Evolutionary conservation across 2,329 filamentous ascomycete species (phyloP).

Genomic region (Trichoderma arundinaceum): DNA sequence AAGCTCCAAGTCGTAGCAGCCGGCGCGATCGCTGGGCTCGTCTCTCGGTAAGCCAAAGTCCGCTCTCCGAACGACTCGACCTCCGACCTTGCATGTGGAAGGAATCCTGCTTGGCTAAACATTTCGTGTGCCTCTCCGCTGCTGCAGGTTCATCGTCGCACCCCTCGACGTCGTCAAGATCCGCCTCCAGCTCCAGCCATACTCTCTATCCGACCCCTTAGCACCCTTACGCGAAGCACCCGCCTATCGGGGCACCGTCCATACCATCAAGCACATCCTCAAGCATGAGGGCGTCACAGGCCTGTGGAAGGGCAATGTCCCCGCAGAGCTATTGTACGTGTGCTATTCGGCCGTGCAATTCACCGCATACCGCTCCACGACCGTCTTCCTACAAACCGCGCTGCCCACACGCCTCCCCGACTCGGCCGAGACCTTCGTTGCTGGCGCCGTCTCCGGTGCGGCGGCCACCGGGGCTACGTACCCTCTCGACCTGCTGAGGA

Average conservation of each 20-base stretch:
- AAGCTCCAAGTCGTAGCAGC: constrained; percentile 61
- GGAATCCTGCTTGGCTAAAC: background rate
- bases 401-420: constrained; percentile 59
- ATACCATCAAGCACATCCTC: constrained; percentile 78
- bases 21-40: constrained; percentile 74
- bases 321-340: constrained; percentile 92
- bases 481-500: constrained; percentile 89
- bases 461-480: constrained; percentile 85
- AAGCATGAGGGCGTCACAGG: constrained; percentile 80
- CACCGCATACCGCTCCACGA: constrained; percentile 79
- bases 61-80: background rate
- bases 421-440: constrained; percentile 77
- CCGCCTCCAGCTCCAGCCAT: constrained; percentile 89
- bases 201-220: constrained; percentile 78
- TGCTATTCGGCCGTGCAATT: constrained; percentile 91
- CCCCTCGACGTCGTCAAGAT: constrained; percentile 99
- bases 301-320: constrained; percentile 97
- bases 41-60: constrained; percentile 72
- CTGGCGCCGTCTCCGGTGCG: constrained; percentile 82
- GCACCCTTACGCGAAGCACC: constrained; percentile 59
- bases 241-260: constrained; percentile 75
- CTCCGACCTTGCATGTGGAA: background rate
- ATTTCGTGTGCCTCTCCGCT: background rate
- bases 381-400: constrained; percentile 66
- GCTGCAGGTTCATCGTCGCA: constrained; percentile 80